phyloP scores from a whole-genome alignment of 1,139 yeast species.

The Diutina mesorugosa region DNA sequence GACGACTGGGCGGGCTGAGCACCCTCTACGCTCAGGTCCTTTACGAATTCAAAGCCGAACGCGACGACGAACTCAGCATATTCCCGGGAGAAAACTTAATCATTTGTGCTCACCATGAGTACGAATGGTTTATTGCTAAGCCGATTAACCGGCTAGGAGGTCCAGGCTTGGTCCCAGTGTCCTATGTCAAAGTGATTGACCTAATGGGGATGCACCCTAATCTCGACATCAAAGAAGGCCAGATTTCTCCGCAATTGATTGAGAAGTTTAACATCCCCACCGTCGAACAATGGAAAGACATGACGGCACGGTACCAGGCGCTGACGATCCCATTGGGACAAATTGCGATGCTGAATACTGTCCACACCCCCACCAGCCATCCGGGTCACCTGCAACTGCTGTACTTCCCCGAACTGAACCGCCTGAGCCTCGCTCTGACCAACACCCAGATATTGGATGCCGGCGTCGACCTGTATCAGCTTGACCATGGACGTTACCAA shows the following conservation, averaged over 20 bases:
- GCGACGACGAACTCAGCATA: constrained; percentile 78
- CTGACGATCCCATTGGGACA: constrained; percentile 70
- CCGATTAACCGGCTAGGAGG: constrained; percentile 94
- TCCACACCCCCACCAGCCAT: neutral
- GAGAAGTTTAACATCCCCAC: constrained; percentile 64
- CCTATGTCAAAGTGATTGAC: constrained; percentile 79
- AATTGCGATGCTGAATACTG: constrained; percentile 7
- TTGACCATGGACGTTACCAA: constrained; percentile 85
- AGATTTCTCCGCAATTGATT: constrained; percentile 18
- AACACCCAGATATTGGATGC: constrained; percentile 39
- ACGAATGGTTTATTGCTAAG: constrained; percentile 96
- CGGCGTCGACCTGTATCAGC: constrained; percentile 67
- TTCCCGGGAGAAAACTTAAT: constrained; percentile 79
- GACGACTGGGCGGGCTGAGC: constrained; percentile 11
- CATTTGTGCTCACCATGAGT: constrained; percentile 90
- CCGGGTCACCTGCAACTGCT: neutral
- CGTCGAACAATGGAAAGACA: constrained; percentile 90
- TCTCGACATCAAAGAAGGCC: constrained; percentile 14
- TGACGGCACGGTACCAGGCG: constrained; percentile 88
- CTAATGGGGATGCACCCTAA: constrained; percentile 28
- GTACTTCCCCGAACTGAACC: constrained; percentile 6
- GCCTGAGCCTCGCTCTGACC: constrained; percentile 22
- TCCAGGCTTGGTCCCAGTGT: constrained; percentile 90
- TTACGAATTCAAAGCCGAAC: constrained; percentile 81
- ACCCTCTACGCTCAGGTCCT: constrained; percentile 37